These are phyloP conservation scores for Raphanus sativus DNA, from an alignment of 345 rosid genomes.

Conservation along the genomic window DNA sequence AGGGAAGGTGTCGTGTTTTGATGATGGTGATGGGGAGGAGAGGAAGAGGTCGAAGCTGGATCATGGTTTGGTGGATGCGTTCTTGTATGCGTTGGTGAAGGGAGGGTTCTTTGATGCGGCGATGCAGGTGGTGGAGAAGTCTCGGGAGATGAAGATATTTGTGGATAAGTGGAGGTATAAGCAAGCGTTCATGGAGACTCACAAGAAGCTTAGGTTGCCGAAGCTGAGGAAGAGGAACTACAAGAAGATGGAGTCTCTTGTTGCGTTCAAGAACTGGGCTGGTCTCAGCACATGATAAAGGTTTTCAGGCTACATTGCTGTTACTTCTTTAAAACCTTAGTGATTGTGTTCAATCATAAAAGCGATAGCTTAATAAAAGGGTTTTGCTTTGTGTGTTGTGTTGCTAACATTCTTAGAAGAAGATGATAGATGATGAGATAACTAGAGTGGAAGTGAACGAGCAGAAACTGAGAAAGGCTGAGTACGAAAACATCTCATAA, in stretches of 20 bases:
- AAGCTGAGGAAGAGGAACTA: conserved; percentile 81
- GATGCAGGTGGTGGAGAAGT: conserved; percentile 93
- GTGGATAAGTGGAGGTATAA: conserved; percentile 97
- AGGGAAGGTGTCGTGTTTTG: conserved; percentile 53
- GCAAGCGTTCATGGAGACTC: conserved; percentile 96
- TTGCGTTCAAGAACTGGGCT: conserved; percentile 97
- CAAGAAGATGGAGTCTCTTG: conserved; percentile 88
- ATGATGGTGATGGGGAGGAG: conserved; percentile 32
- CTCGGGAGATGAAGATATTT: conserved; percentile 87
- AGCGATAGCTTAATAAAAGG: neutral
- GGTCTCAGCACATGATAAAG: conserved; percentile 68
- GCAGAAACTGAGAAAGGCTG: too few species aligned
- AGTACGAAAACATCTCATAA: neutral
- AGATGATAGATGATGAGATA: conserved; percentile 29
- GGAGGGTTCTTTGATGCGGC: conserved; percentile 96
- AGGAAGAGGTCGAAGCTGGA: conserved; percentile 58
- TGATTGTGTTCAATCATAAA: too few species aligned
- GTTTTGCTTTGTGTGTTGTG: neutral
- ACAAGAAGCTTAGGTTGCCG: conserved; percentile 84
- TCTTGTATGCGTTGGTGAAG: conserved; percentile 82
- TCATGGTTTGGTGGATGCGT: conserved; percentile 77
- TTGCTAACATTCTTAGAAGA: conserved; percentile 6
- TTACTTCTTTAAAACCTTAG: neutral
- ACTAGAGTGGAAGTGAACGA: neutral
- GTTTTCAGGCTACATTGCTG: neutral